Base-by-base conservation (phyloP, 2,329 filamentous ascomycete species). In the Aspergillus sp. region DNA sequence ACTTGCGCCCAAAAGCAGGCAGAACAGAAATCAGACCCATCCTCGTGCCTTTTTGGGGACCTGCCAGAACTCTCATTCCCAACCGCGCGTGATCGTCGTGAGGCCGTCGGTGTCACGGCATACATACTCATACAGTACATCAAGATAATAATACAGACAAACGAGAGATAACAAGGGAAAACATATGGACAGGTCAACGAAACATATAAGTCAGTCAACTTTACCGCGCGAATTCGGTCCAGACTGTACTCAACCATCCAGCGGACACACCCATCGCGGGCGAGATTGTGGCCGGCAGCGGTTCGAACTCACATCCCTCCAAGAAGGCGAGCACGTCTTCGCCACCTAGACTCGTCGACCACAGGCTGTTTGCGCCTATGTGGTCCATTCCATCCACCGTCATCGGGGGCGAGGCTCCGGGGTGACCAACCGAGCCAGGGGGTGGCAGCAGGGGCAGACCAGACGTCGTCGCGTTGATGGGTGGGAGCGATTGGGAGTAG, bases 271-370 rank as follows among this genome's bases (percentile, higher is more conserved):
- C 68, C 5, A 67, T 57, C 46, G 70, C 69, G 1, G 64, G 67
- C 5, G 65, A 61, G 20, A 61, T 56, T n/a, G 60, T 60, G 11
- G 57, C 49, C 5, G 64, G 59, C 9, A 65, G 53, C 40, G 68
- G 66, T 10, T 65, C 59, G 57, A 61, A 68, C 25, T 71, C 69
- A 43, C 64, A 61, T 14, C 70, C 71, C 25, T 72, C 69, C 2
- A 73, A 53, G 53, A 73, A 72, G 2, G 68, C 67, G 31, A 72
- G 46, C 7, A 73, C 64, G 23, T 73, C 71, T 32, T 73, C 71
- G 4, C 71, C 71, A 10, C 68, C 64, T 7, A 73, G 62, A 45
- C 69, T 71, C 2, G 65, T 68, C 1, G 69, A 66, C 51, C 64
- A 62, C 4, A 70, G 29, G 19, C 50, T 60, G 31, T 59, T 63